Percentiles rank a stretch among this genome's conserved stretches.
Evolutionary conservation across 169 alveolate species (phyloP).

Genomic region (Cryptosporidium ryanae): DNA sequence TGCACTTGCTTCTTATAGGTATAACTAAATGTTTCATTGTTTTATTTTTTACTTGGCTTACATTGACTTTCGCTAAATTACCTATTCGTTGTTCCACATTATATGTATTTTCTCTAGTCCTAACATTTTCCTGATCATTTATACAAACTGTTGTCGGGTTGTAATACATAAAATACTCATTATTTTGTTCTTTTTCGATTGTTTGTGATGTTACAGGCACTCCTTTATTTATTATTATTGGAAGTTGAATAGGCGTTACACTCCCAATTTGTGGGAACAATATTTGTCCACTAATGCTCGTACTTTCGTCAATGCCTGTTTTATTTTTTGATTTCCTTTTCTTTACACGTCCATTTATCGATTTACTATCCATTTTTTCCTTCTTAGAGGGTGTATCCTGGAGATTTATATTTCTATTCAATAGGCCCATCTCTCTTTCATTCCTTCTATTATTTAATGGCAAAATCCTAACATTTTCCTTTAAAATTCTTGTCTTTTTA

Average conservation of each 20-base stretch:
- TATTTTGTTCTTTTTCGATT: not conserved
- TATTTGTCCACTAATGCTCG: not conserved
- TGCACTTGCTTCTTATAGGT: too few relatives aligned
- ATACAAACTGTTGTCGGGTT: not conserved
- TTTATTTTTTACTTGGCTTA: too few relatives aligned
- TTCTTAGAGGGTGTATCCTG: not conserved
- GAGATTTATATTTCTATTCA: not conserved
- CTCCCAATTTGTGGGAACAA: not conserved
- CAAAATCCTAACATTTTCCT: slow-evolving; percentile 9
- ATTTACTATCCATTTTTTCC: not conserved
- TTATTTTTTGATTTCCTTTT: not conserved
- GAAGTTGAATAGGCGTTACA: not conserved
- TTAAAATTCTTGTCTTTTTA: not conserved
- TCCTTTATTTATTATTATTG: slow-evolving; percentile 14
- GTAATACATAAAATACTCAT: slow-evolving; percentile 4
- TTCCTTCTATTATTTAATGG: slow-evolving; percentile 14
- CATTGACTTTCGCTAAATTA: too few relatives aligned
- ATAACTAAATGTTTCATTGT: too few relatives aligned
- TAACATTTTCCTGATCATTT: not conserved
- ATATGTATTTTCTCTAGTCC: not conserved
- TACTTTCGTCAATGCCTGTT: not conserved
- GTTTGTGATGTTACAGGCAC: slow-evolving; percentile 5
- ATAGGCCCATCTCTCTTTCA: not conserved
- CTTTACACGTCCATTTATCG: not conserved
- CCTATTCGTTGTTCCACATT: too few relatives aligned